A percentile compares a stretch with the other conserved stretches of the same genome.
Conservation (phyloP, 2,329 filamentous ascomycete species). For the Colletotrichum higginsianum region DNA sequence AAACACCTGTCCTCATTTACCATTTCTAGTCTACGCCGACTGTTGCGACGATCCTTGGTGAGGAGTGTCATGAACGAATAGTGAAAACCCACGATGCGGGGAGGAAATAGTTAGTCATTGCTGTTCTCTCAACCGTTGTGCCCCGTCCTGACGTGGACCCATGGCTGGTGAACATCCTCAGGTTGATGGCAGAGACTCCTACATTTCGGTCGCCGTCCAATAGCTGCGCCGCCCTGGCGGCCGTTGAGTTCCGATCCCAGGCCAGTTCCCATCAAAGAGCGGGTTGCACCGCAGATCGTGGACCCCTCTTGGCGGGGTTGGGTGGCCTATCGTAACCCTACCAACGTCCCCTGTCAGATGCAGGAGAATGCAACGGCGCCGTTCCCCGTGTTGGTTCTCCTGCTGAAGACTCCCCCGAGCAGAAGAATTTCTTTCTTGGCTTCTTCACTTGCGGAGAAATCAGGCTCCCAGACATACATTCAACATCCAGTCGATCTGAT, state of each 20-base stretch:
- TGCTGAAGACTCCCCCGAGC: background rate
- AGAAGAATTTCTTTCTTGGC: slow-evolving; percentile 1
- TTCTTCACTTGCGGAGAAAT: background rate
- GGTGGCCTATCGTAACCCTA: background rate
- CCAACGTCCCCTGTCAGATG: background rate
- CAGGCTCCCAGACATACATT: background rate
- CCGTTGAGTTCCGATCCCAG: slow-evolving; percentile 2
- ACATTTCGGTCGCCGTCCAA: background rate
- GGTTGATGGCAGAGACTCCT: slow-evolving; percentile 1
- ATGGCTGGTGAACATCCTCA: background rate
- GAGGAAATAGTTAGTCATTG: no score
- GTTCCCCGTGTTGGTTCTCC: slow-evolving; percentile 11
- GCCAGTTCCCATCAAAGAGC: slow-evolving; percentile 2
- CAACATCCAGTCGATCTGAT: background rate
- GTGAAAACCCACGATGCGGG: no score
- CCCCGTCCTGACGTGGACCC: background rate
- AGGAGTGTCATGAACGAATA: no score
- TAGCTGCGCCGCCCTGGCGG: background rate
- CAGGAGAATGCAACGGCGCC: slow-evolving; percentile 11
- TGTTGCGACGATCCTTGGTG: no score
- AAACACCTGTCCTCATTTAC: no score
- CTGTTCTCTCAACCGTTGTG: background rate
- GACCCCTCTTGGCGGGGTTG: background rate
- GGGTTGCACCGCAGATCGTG: slow-evolving; percentile 13
- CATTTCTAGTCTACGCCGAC: no score